A percentile compares a stretch with the other conserved stretches of the same genome.
These are phyloP conservation scores for Linaria vulgaris DNA, from an alignment of 257 asterid genomes.

Conservation along the genomic window DNA sequence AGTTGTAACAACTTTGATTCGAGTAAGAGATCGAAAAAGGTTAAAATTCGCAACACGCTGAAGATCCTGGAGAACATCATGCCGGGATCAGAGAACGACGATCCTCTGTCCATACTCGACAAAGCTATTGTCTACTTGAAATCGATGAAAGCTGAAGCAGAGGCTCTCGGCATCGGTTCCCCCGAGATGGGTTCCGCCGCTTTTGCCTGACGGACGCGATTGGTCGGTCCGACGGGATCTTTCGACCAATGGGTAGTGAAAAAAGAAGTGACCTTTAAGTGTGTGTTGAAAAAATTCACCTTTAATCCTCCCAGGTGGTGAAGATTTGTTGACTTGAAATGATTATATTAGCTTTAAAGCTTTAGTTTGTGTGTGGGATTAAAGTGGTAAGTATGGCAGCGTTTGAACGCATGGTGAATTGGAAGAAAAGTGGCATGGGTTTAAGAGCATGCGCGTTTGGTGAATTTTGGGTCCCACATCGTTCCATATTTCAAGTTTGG, in stretches of 20 bases:
- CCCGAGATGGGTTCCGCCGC: slow-evolving; percentile 19
- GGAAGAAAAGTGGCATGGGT: slow-evolving; percentile 39
- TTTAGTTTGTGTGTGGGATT: slow-evolving; percentile 41
- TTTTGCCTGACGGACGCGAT: neutral
- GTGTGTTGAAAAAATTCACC: slow-evolving; percentile 22
- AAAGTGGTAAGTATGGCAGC: slow-evolving; percentile 36
- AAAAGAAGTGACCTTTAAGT: slow-evolving; percentile 25
- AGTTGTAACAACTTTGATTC: slow-evolving; percentile 24
- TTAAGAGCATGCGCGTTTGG: slow-evolving; percentile 73
- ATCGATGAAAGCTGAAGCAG: slow-evolving; percentile 57
- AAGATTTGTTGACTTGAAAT: slow-evolving; percentile 25
- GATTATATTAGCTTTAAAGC: slow-evolving; percentile 36
- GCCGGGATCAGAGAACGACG: slow-evolving; percentile 49
- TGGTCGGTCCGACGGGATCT: slow-evolving; percentile 23
- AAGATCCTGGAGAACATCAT: slow-evolving; percentile 50
- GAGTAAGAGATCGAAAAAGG: slow-evolving; percentile 38
- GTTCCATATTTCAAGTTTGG: slow-evolving; percentile 30
- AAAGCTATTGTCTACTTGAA: slow-evolving; percentile 62
- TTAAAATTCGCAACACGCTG: slow-evolving; percentile 43
- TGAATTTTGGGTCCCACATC: slow-evolving; percentile 56
- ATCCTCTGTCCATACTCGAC: slow-evolving; percentile 67
- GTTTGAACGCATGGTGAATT: slow-evolving; percentile 47
- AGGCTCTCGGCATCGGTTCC: slow-evolving; percentile 38
- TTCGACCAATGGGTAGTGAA: slow-evolving; percentile 16
- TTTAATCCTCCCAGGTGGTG: slow-evolving; percentile 5